Percentiles rank a stretch among this genome's conserved stretches.
Evolutionary conservation across 441 rosid species (phyloP).

Genomic region (Jatropha podagrica): DNA sequence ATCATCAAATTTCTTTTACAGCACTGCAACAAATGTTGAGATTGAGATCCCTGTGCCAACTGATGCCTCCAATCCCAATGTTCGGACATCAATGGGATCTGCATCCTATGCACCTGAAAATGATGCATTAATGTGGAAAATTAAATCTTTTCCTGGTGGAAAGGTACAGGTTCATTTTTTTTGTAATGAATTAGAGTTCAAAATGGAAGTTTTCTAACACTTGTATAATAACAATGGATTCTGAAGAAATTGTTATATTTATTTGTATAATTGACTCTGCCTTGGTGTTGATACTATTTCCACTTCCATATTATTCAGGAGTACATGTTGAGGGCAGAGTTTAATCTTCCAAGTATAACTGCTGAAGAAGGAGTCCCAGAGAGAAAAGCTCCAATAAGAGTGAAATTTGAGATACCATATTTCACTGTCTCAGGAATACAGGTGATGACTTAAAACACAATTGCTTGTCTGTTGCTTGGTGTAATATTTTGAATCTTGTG

Average conservation of each 20-base stretch:
- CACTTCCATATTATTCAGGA: constrained; percentile 44
- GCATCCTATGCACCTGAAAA: constrained; percentile 89
- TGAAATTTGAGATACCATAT: constrained; percentile 97
- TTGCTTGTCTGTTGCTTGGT: constrained; percentile 8
- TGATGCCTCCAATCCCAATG: constrained; percentile 84
- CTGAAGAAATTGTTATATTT: constrained; percentile 5
- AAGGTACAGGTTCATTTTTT: constrained; percentile 44
- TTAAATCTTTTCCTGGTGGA: constrained; percentile 92
- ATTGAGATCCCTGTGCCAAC: constrained; percentile 86
- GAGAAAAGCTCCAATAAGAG: constrained; percentile 96
- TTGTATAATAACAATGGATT: background rate
- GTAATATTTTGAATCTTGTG: constrained; percentile 17
- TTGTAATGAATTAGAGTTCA: background rate
- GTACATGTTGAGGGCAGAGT: constrained; percentile 97
- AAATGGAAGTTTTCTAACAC: background rate
- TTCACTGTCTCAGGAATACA: constrained; percentile 98
- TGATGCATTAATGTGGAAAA: constrained; percentile 91
- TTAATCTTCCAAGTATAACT: constrained; percentile 90
- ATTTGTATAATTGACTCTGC: constrained; percentile 11
- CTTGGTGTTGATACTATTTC: constrained; percentile 15
- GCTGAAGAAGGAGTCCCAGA: constrained; percentile 91
- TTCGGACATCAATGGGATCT: constrained; percentile 91
- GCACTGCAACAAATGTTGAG: constrained; percentile 94
- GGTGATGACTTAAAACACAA: constrained; percentile 41
- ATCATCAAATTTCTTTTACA: constrained; percentile 27